Base-by-base conservation (phyloP, 768 basidiomycete species). In the Macrocybe gigantea region DNA sequence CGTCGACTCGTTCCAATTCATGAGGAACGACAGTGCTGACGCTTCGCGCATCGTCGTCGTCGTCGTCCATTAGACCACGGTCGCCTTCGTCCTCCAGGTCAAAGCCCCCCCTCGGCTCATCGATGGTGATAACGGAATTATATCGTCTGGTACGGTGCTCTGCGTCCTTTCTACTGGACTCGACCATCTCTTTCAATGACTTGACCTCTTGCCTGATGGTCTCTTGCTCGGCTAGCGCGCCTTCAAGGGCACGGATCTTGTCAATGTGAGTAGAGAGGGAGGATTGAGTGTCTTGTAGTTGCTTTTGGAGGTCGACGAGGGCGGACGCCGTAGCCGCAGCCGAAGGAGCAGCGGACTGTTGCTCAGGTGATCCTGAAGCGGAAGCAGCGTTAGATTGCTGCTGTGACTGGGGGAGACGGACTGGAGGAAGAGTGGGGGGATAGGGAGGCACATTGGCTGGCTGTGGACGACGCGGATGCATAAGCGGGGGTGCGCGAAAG, bases 211-310 rank as follows among this genome's bases (percentile, higher is more conserved):
- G 71, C 63, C 86, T 86, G 59, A 96, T 79, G 6, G 68, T 70
- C 49, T 96, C 93, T 55, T 97, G 92, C 66, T 96, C 93, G 1
- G 76, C 74, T 35, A 95, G 71, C 52, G 89, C 78, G 31, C 74
- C 78, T 58, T 97, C 95, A 35, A 99, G 71, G 22, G 84, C 82
- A 36, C 83, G 80, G 44, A 94, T 85, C 64, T 74, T 91, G 53
- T 93, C 88, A 36, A 90, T 77, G 56, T 96, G 92, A 11, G 66
- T 71, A 2, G 83, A 75, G 9, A 98, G 75, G 0, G 83, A 83
- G 0, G 73, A 63, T 58, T 95, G 93, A 0, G 94, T 96, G 37
- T 93, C 89, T 39, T 77, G 77, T 10, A 98, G 76, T 61, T 96
- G 90, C 7, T 74, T 62, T 56, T 95, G 93, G 5, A 99, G 77